Conservation (phyloP, 441 rosid genomes). For the Gossypium gossypioides region DNA sequence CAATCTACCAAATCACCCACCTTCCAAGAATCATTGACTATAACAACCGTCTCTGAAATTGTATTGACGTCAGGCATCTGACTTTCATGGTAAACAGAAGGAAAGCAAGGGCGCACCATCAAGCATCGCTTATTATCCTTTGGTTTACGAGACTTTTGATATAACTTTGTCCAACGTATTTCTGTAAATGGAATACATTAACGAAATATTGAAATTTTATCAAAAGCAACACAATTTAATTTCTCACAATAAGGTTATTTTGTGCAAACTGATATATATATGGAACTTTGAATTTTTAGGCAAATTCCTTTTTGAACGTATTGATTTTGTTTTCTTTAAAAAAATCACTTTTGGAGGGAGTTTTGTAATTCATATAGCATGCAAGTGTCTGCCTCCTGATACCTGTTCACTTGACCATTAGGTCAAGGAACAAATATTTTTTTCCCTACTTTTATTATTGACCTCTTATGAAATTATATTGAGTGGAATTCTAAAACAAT, state of each 20-base stretch:
- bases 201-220: background rate
- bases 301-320: background rate
- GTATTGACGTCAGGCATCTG: conserved; percentile 23
- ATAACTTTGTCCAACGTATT: conserved; percentile 28
- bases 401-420: conserved; percentile 48
- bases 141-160: conserved; percentile 21
- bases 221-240: background rate
- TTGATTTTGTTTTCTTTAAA: background rate
- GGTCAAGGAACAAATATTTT: conserved; percentile 1
- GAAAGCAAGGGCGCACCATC: conserved; percentile 66
- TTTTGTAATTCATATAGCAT: conserved; percentile 23
- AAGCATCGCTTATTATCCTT: conserved; percentile 22
- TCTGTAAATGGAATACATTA: conserved; percentile 24
- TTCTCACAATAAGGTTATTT: background rate
- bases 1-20: conserved; percentile 86
- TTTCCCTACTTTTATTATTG: background rate
- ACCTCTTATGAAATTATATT: background rate
- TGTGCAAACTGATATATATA: background rate
- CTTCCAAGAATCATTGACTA: conserved; percentile 42
- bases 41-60: conserved; percentile 32
- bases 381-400: conserved; percentile 42
- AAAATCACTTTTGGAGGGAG: background rate
- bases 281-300: conserved; percentile 2
- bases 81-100: conserved; percentile 32
- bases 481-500: background rate